Conservation (phyloP, 306 rosid genomes). For the Pyrus bretschneideri region DNA sequence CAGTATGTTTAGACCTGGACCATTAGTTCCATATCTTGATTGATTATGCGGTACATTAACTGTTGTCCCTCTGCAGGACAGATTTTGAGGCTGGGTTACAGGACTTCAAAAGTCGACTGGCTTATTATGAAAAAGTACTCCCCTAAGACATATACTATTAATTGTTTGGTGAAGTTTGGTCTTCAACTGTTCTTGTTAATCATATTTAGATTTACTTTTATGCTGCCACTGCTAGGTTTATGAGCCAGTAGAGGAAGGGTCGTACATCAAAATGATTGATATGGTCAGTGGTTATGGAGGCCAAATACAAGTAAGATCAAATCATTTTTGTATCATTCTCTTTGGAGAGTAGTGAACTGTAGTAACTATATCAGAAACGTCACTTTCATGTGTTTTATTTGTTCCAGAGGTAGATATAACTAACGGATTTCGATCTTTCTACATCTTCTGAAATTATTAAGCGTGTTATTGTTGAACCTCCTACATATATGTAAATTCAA, state of each 20-base stretch:
- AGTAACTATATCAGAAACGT: background rate
- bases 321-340: background rate
- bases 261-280: slow-evolving; percentile 97
- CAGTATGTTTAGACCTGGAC: slow-evolving; percentile 55
- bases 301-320: slow-evolving; percentile 81
- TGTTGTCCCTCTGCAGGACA: slow-evolving; percentile 55
- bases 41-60: slow-evolving; percentile 8
- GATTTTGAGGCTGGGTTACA: slow-evolving; percentile 86
- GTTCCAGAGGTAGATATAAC: background rate
- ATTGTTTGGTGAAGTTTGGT: slow-evolving; percentile 15
- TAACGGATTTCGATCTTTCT: background rate
- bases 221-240: slow-evolving; percentile 51
- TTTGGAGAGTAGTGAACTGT: background rate
- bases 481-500: background rate
- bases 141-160: slow-evolving; percentile 9
- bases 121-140: slow-evolving; percentile 77
- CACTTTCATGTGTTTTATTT: background rate
- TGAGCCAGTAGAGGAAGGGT: slow-evolving; percentile 95
- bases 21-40: slow-evolving; percentile 18
- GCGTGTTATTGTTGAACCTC: background rate
- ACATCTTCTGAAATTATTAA: background rate
- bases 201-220: slow-evolving; percentile 6
- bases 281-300: slow-evolving; percentile 98
- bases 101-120: slow-evolving; percentile 81
- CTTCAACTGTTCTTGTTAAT: background rate